These are phyloP conservation scores for Dendryphion nanum DNA, from an alignment of 2,329 filamentous ascomycete species.

Conservation along the genomic window DNA sequence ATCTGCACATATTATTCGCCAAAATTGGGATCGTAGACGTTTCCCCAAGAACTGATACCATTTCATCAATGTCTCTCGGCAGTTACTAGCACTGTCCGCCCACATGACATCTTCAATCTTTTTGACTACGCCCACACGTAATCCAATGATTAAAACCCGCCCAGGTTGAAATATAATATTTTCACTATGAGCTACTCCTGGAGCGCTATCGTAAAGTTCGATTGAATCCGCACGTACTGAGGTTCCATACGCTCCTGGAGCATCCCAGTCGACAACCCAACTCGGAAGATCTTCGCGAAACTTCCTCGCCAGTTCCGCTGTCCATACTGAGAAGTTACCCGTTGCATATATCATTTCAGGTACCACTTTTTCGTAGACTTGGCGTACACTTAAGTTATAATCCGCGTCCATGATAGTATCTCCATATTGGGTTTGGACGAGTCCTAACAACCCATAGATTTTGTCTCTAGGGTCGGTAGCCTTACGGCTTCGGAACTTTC, in stretches of 20 bases:
- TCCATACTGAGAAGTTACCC: slow-evolving; percentile 8
- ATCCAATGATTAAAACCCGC: too few species aligned
- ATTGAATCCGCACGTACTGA: too few species aligned
- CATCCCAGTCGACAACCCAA: slow-evolving; percentile 22
- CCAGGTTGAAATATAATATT: too few species aligned
- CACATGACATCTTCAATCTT: not conserved
- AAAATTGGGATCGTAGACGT: not conserved
- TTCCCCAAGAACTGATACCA: too few species aligned
- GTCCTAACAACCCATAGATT: slow-evolving; percentile 13
- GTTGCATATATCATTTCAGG: slow-evolving; percentile 5
- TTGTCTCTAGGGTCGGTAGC: slow-evolving; percentile 18
- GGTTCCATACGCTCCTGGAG: too few species aligned
- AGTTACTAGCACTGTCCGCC: not conserved
- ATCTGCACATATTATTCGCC: too few species aligned
- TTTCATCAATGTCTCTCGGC: not conserved
- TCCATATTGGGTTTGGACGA: not conserved
- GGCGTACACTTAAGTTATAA: slow-evolving; percentile 7
- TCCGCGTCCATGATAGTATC: slow-evolving; percentile 5
- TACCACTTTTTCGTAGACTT: slow-evolving; percentile 10
- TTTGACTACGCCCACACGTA: too few species aligned
- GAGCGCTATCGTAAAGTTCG: too few species aligned
- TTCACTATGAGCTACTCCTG: too few species aligned
- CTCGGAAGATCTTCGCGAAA: slow-evolving; percentile 15
- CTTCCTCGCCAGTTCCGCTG: slow-evolving; percentile 13
- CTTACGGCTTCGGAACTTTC: slow-evolving; percentile 11